These are phyloP conservation scores for Penicillium samsonianum DNA, from an alignment of 495 filamentous ascomycete species.

Conservation along the genomic window DNA sequence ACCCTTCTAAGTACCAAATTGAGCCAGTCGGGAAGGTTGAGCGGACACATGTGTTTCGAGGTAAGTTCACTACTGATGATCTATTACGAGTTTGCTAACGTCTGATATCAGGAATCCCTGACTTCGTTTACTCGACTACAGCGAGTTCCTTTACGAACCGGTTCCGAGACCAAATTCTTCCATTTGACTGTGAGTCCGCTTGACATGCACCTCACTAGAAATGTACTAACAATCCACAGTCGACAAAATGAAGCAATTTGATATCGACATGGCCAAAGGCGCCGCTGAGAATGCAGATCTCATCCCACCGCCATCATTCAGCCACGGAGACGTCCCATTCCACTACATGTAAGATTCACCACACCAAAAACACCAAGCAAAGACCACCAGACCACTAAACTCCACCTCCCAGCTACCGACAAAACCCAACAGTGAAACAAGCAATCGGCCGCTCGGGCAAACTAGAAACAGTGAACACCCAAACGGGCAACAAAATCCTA, in stretches of 20 bases:
- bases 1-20: constrained; percentile 64
- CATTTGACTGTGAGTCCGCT: constrained; percentile 59
- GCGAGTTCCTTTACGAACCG: constrained; percentile 62
- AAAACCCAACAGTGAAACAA: constrained; percentile 59
- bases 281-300: constrained; percentile 61
- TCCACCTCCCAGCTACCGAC: constrained; percentile 47
- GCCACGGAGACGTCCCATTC: constrained; percentile 65
- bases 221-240: constrained; percentile 42
- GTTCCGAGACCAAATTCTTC: constrained; percentile 63
- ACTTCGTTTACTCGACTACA: constrained; percentile 74
- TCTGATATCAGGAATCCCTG: constrained; percentile 52
- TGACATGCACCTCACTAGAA: not conserved
- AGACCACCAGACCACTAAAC: constrained; percentile 2
- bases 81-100: constrained; percentile 5
- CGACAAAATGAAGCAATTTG: constrained; percentile 70
- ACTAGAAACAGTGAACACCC: constrained; percentile 53
- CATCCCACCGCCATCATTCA: constrained; percentile 77
- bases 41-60: constrained; percentile 84
- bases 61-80: constrained; percentile 35
- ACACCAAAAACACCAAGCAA: not conserved
- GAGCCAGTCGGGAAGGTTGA: constrained; percentile 72
- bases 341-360: constrained; percentile 51
- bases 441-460: constrained; percentile 53
- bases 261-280: constrained; percentile 65
- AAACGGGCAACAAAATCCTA: constrained; percentile 49